Evolutionary conservation across 345 rosid genomes (phyloP), one percentile per base, ranked within the genome.

Genomic region (Melastoma malabathricum): DNA sequence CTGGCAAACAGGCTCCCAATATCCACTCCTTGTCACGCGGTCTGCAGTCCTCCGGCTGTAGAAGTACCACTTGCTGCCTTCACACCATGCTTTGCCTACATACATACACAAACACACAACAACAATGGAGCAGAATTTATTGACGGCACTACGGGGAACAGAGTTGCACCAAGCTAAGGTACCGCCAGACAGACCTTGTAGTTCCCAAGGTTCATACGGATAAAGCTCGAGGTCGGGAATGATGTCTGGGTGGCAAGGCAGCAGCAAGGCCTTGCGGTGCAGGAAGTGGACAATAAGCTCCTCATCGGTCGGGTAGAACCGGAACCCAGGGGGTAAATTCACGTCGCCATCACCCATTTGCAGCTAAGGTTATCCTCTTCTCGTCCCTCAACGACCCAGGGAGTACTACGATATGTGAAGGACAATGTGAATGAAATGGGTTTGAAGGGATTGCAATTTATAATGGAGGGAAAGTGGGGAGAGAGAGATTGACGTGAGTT

Each of bases 211-310:
- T 72, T 92, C 89, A 43, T 80, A 84, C 13, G 82, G 83, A 63
- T 71, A 79, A 44, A 92, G 82, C 46, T 80, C 82, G 39, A 92
- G 96, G 70, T 92, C 98, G 2, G 98, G 98, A 62, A 92, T 92
- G 64, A 92, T 83, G 39, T 92, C 88, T 2, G 98, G 96, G 43
- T 84, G 86, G 71, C 81, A 78, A n/a, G 95, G 94, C 60, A 86
- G 60, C 61, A 86, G 89, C 31, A 93, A 49, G 8, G 85, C 82
- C 60, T 79, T 92, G 0, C 98, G 89, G 41, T 86, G 96, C 51
- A 92, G 98, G 69, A 92, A 92, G 70, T 86, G 98, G 59, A 86
- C 90, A 0, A 89, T 78, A 4, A 92, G 96, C 64, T 92, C 95
- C 66, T 92, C 96, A 5, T 92, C 98, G 0, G 92, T 84, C 0